These are phyloP conservation scores for Debaryomyces fabryi DNA, from an alignment of 1,139 yeast genomes.

Conservation along the genomic window DNA sequence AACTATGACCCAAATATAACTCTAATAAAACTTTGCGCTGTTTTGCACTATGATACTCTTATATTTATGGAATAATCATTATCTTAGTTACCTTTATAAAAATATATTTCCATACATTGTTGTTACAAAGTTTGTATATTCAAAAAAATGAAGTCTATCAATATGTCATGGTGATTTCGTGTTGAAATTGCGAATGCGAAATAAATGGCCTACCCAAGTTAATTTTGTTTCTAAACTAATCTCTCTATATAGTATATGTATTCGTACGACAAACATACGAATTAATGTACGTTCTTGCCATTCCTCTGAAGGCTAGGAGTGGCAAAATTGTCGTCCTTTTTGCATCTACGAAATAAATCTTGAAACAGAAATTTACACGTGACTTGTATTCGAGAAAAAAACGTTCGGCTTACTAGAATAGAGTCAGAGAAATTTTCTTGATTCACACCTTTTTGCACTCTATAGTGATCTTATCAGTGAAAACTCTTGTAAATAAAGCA, in stretches of 20 bases:
- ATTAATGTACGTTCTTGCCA: neutral
- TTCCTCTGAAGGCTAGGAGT: neutral
- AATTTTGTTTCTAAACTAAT: neutral
- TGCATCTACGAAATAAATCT: neutral
- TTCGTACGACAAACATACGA: neutral
- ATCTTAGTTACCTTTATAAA: too few species aligned
- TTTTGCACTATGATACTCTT: too few species aligned
- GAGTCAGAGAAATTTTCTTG: neutral
- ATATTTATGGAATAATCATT: too few species aligned
- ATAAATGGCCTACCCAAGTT: too few species aligned
- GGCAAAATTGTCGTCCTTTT: neutral
- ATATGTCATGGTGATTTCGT: too few species aligned
- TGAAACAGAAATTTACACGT: neutral
- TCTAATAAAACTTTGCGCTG: too few species aligned
- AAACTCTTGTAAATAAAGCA: neutral
- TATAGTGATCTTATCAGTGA: neutral
- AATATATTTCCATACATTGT: too few species aligned
- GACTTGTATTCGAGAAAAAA: neutral
- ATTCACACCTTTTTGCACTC: neutral
- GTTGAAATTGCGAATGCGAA: too few species aligned
- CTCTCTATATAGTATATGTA: neutral
- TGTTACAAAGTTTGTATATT: too few species aligned
- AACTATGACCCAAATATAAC: too few species aligned
- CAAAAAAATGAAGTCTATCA: too few species aligned
- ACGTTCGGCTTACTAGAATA: neutral